Evolutionary conservation across 78 protist genomes (phyloP).

Genomic region (Dictyostelium brefeldianum): DNA sequence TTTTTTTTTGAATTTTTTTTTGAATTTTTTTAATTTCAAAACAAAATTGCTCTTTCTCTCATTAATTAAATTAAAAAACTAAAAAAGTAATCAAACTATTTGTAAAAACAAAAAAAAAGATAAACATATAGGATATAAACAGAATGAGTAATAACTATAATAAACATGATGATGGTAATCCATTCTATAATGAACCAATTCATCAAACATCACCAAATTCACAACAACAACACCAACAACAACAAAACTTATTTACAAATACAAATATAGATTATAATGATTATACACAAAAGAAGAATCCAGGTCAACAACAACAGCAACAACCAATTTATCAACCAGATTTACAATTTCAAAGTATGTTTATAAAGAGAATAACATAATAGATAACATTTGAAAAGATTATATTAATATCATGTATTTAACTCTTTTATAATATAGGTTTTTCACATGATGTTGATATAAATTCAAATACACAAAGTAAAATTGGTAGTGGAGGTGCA

Average conservation of each 20-base stretch:
- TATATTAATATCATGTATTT: too few relatives aligned
- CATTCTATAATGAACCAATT: constrained; percentile 59
- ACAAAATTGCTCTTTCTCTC: too few relatives aligned
- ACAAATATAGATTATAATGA: constrained; percentile 73
- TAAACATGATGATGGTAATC: constrained; percentile 70
- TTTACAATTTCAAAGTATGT: constrained; percentile 62
- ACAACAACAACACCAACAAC: constrained; percentile 18
- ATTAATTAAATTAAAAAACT: too few relatives aligned
- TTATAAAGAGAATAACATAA: too few relatives aligned
- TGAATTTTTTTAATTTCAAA: background rate
- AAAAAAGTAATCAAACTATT: too few relatives aligned
- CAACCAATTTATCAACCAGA: constrained; percentile 60
- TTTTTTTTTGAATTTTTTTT: background rate
- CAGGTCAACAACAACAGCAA: constrained; percentile 9
- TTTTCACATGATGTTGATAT: constrained; percentile 40
- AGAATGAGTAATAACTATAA: constrained; percentile 28
- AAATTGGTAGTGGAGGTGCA: constrained; percentile 30
- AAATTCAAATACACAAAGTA: constrained; percentile 23
- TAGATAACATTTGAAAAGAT: too few relatives aligned
- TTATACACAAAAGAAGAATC: background rate
- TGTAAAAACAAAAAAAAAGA: background rate
- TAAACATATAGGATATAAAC: too few relatives aligned
- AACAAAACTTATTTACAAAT: constrained; percentile 71
- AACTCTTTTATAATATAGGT: too few relatives aligned
- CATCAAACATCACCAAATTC: constrained; percentile 6